Percentiles rank a stretch among this genome's conserved stretches.
Evolutionary conservation across 371 early-diverging fungal species (phyloP).

Genomic region (Actinomortierella wolfii): DNA sequence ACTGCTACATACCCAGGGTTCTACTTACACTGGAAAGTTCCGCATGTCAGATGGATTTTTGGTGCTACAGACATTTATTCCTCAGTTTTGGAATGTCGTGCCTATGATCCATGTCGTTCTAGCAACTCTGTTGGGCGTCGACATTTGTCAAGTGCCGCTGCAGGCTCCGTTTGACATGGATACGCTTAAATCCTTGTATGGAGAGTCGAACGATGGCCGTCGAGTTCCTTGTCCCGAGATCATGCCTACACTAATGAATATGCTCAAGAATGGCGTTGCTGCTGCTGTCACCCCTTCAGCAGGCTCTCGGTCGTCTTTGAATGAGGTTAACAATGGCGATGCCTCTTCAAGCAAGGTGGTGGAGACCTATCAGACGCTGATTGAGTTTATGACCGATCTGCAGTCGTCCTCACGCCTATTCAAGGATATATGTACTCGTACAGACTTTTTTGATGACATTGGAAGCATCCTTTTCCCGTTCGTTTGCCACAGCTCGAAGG

Average conservation of each 20-base stretch:
- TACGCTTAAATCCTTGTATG: constrained; percentile 49
- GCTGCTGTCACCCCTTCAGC: constrained; percentile 25
- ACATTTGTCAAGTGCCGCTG: constrained; percentile 58
- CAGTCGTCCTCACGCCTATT: constrained; percentile 59
- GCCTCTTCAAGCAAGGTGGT: constrained; percentile 5
- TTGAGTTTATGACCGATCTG: constrained; percentile 62
- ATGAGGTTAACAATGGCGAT: background rate
- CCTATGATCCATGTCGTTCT: constrained; percentile 66
- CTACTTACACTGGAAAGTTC: constrained; percentile 60
- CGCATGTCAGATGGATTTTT: constrained; percentile 66
- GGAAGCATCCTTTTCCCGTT: constrained; percentile 59
- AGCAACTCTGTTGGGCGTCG: constrained; percentile 63
- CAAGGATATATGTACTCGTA: constrained; percentile 56
- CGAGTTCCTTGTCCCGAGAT: constrained; percentile 46
- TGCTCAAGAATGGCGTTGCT: constrained; percentile 50
- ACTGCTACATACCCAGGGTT: constrained; percentile 58
- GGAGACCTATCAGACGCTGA: constrained; percentile 49
- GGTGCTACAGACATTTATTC: constrained; percentile 59
- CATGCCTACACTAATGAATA: constrained; percentile 45
- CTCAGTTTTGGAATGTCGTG: constrained; percentile 63
- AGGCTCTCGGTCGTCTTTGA: constrained; percentile 3
- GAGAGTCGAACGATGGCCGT: constrained; percentile 33
- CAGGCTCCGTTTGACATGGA: constrained; percentile 55
- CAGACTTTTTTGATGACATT: constrained; percentile 63
- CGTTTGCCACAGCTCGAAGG: constrained; percentile 51